These are phyloP conservation scores for Sutorius eximius DNA, from an alignment of 1,284 basidiomycete genomes.

Conservation along the genomic window DNA sequence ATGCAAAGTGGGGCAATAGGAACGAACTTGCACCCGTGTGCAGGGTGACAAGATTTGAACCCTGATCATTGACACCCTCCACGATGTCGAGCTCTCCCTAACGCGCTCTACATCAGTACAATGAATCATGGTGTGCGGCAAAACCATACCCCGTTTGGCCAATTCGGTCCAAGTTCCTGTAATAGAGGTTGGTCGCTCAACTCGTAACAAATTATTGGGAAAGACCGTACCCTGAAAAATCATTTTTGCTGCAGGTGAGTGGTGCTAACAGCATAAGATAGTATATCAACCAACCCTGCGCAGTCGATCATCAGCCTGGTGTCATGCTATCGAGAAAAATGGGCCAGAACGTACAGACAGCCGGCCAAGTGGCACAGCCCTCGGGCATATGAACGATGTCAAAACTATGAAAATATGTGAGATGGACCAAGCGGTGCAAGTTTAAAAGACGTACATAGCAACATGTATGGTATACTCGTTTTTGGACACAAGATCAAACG, in stretches of 20 bases:
- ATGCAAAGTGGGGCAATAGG: neutral
- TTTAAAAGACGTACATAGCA: constrained; percentile 29
- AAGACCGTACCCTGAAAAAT: constrained; percentile 14
- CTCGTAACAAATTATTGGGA: neutral
- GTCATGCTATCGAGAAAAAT: neutral
- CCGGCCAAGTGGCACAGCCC: constrained; percentile 43
- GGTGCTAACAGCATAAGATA: neutral
- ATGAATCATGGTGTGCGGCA: neutral
- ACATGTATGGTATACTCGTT: constrained; percentile 35
- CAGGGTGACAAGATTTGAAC: constrained; percentile 58
- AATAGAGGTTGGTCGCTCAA: neutral
- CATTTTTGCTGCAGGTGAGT: constrained; percentile 2
- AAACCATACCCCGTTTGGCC: constrained; percentile 23
- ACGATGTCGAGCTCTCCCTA: constrained; percentile 65
- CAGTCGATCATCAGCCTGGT: neutral
- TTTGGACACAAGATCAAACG: constrained; percentile 36
- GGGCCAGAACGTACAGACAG: constrained; percentile 25
- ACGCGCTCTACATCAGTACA: neutral
- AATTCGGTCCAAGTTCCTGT: constrained; percentile 27
- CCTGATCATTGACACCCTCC: constrained; percentile 63
- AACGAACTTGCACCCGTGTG: constrained; percentile 50
- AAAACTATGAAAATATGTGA: constrained; percentile 24
- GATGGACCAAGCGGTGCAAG: neutral
- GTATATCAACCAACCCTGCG: constrained; percentile 23
- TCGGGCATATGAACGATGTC: constrained; percentile 40